Evolutionary conservation across 345 rosid species (phyloP), one percentile per base, ranked within the genome.

Genomic region (Pistacia atlantica): DNA sequence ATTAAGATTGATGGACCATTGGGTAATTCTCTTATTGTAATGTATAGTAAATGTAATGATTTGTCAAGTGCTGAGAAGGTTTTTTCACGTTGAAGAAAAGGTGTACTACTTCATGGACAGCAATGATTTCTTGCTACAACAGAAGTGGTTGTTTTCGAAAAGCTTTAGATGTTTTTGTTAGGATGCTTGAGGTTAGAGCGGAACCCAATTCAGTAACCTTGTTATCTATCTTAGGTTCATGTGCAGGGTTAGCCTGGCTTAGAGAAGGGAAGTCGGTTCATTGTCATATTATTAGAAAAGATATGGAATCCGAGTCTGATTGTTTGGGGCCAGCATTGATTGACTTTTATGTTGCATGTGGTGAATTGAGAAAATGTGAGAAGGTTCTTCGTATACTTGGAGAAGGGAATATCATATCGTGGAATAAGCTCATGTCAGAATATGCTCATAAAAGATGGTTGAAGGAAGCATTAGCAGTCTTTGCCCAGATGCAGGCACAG

Each of bases 31-130:
- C 85, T 93, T 59, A 48, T 93, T 77, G 70, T 79, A 20, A 89
- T 88, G 93, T 95, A 91, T 67, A 78, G 96, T 66, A 90, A 86
- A 76, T 93, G 96, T 62, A 89, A 86, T 55, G 99, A 93, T 79
- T 75, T 89, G 86, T 51, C 51, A 33, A 89, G 87, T 54, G 89
- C 99, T 11, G 89, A 88, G 85, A 83, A 75, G 51, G 57, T 90
- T 48, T 93, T 79, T 69, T 28, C 18, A 69, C 71, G 49, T 65
- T 78, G 0, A 66, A 38, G 14, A 65, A 66, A 49, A 75, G 56
- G 42, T 84, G 83, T 69, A 80, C 81, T 79, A 82, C 84, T 69
- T 84, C 90, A 14, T 91, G 96, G 93, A 91, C 98, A 18, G 88
- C 96, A 0, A 86, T 95, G 89, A 89, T 95, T 67, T 90, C 88